Evolutionary conservation across 805 yeast species (phyloP), one percentile per base, ranked within the genome.

Genomic region (Teunomyces lycoperdinae): DNA sequence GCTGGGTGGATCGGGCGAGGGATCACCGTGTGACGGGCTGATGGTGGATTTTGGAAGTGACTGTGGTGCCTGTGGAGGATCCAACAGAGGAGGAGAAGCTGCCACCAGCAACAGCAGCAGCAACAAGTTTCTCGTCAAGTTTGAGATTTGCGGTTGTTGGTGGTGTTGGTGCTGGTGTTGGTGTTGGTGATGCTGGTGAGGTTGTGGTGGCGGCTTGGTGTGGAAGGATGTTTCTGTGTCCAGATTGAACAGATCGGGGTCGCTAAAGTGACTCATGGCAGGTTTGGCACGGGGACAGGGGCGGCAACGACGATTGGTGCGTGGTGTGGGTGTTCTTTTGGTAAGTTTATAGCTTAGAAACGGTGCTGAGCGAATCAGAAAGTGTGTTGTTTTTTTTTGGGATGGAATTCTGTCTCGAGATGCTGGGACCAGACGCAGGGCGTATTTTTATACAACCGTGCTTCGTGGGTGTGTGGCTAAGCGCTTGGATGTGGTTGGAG

Each of bases 81-180:
- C 44, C 29, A 28, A 32, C 44, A 38, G 16, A 11, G 46, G 44
- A 26, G 10, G 45, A 5, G 44, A 35, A 13, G 31, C 39, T n/a
- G 26, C 32, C 26, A 17, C 11, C 42, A 44, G 42, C 28, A 40
- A 34, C 33, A 11, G 24, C 40, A 27, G 41, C 46, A 33, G 32
- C 9, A 66, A 52, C 49, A 68, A 56, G 46, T 61, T 68, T 46
- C 60, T 67, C 43, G 73, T 68, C 46, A 68, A 55, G 53, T 68
- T 68, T 20, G 73, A 68, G 32, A 65, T 50, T 33, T 30, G 51
- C 28, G 34, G 36, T 26, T 50, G 45, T 9, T 43, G 45, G 8
- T 53, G 41, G 50, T 26, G 43, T 31, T 42, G 38, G 42, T 39
- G 46, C 46, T 47, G 42, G 47, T 31, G 33, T 8, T 31, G 33